phyloP scores from a whole-genome alignment of 345 rosid species.

The Raphanus sativus region DNA sequence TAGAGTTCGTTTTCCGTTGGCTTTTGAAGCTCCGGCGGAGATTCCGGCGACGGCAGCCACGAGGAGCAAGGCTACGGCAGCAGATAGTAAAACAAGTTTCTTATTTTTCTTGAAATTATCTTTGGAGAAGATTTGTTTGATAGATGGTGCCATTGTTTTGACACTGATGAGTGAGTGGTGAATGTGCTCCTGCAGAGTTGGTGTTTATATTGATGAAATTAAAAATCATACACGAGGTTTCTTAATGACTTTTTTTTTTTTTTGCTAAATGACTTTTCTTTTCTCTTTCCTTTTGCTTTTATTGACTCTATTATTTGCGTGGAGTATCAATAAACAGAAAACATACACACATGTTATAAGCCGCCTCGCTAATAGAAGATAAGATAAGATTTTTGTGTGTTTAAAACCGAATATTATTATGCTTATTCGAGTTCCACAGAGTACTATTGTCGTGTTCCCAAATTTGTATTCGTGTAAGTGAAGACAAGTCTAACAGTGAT shows the following conservation, averaged over 20 bases:
- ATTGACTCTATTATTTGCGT: conserved; percentile 29
- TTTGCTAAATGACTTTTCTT: neutral
- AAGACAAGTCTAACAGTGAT: neutral
- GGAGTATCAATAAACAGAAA: neutral
- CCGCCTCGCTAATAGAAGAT: conserved; percentile 24
- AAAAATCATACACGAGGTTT: conserved; percentile 2
- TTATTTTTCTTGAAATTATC: conserved; percentile 29
- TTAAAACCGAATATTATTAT: neutral
- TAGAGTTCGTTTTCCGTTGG: conserved; percentile 15
- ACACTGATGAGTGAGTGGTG: conserved; percentile 24
- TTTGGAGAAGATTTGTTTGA: conserved; percentile 31
- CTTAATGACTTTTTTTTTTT: neutral
- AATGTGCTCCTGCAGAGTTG: conserved; percentile 19
- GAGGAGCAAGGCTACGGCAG: conserved; percentile 22
- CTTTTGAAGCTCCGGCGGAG: conserved; percentile 32
- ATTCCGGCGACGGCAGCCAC: conserved; percentile 33
- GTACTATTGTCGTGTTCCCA: conserved; percentile 20
- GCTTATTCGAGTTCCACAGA: conserved; percentile 6
- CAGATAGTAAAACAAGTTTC: conserved; percentile 23
- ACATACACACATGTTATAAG: conserved; percentile 6
- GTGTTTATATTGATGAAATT: conserved; percentile 29
- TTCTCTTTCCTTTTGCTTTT: conserved; percentile 6
- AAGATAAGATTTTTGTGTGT: neutral
- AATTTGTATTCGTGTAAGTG: neutral
- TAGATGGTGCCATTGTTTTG: conserved; percentile 27